Base-by-base conservation (phyloP, 1,284 basidiomycete species). In the Pholiota adiposa region DNA sequence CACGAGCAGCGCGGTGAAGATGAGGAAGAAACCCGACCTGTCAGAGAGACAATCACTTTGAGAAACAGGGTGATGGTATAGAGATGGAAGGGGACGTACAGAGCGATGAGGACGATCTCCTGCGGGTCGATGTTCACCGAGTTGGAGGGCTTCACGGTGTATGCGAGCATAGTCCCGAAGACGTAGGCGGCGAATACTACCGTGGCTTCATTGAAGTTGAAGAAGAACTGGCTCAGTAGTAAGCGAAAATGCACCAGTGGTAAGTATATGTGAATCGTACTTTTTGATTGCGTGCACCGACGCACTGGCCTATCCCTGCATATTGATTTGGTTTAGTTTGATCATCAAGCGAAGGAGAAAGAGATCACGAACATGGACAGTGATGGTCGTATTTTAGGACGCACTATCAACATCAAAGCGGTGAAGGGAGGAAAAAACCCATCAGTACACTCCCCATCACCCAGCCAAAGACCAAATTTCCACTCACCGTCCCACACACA, bases 201-300 rank as follows among this genome's bases (percentile, higher is more conserved):
- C 0, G 82, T 78, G 74, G 88, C 88, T 66, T 85, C 72, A 18
- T 86, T 74, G 68, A 94, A 94, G 69, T 88, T 87, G 59, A 89
- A 64, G 73, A 93, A 92, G 71, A 88, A 92, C 82, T 89, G 67
- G 8, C 31, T 31, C 63, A 41, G 36, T 9, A 51, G 16, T 31
- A 11, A 54, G 27, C 21, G 34, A 56, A 46, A 27, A 14, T 4
- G 58, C 33, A n/a, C n/a, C 9, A 36, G 23, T 7, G 14, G 11
- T 4, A 52, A 2, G 21, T 44, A 23, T 34, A 23, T 25, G 8
- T 25, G 19, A 41, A 21, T 18, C 46, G 14, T 18, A 84, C 85
- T 75, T 90, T 92, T 65, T 93, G 87, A 70, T 94, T 94, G 49
- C 83, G 80, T 3, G 90, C 91, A 9, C 92, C 92, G 7, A 94